Conservation (phyloP, 192 early-diverging fungal genomes). For the Gaertneriomyces sp. region DNA sequence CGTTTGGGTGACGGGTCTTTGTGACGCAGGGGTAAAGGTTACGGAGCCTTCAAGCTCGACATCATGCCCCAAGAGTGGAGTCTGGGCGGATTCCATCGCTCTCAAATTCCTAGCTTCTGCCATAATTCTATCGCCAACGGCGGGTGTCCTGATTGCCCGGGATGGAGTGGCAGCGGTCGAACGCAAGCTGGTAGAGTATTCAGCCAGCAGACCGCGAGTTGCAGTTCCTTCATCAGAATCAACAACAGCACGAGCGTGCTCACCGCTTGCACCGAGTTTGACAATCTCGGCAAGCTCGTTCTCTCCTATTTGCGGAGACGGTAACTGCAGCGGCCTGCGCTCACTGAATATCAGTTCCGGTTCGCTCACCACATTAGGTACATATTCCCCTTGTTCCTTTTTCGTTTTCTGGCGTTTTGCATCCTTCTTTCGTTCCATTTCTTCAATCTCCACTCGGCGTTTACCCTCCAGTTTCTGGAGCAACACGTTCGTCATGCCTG, state of each 20-base stretch:
- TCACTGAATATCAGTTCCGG: slow-evolving; percentile 53
- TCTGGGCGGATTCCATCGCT: slow-evolving; percentile 68
- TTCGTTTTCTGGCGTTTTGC: slow-evolving; percentile 61
- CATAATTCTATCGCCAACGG: slow-evolving; percentile 60
- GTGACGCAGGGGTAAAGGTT: slow-evolving; percentile 62
- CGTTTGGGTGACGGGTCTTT: slow-evolving; percentile 58
- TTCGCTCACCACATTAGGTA: slow-evolving; percentile 28
- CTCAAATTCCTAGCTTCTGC: slow-evolving; percentile 80
- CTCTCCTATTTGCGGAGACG: slow-evolving; percentile 87
- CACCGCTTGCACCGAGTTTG: slow-evolving; percentile 80
- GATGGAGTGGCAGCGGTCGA: slow-evolving; percentile 39
- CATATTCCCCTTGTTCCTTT: slow-evolving; percentile 59
- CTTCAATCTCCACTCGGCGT: slow-evolving; percentile 76
- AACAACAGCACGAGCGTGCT: slow-evolving; percentile 70
- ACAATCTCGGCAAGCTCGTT: slow-evolving; percentile 87
- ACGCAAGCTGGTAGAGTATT: slow-evolving; percentile 53
- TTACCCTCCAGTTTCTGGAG: slow-evolving; percentile 84
- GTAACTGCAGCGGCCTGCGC: slow-evolving; percentile 75
- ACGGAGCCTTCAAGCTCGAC: slow-evolving; percentile 49
- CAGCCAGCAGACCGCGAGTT: slow-evolving; percentile 65
- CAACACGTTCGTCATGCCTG: slow-evolving; percentile 61
- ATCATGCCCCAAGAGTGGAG: slow-evolving; percentile 83
- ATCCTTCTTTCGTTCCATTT: slow-evolving; percentile 74
- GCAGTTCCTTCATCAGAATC: slow-evolving; percentile 54
- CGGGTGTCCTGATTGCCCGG: slow-evolving; percentile 63